phyloP scores from a whole-genome alignment of 768 basidiomycete species.

The Rhodosporidiobolus odoratus region DNA sequence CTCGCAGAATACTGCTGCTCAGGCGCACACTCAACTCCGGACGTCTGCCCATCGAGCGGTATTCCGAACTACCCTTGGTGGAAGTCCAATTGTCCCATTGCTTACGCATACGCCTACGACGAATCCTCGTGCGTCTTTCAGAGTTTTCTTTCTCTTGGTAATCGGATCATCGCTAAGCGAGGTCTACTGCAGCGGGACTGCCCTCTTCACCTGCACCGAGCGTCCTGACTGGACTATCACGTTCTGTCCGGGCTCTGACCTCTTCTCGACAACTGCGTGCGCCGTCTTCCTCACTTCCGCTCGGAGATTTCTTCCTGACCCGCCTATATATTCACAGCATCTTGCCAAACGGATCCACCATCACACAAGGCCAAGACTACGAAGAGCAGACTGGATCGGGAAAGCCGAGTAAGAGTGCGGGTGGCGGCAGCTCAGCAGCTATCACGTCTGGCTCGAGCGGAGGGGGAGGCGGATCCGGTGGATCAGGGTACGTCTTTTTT shows the following conservation, averaged over 20 bases:
- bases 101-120: constrained; percentile 16
- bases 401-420: neutral
- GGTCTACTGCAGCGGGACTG: constrained; percentile 4
- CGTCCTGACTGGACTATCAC: constrained; percentile 22
- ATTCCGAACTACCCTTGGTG: constrained; percentile 15
- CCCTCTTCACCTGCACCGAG: constrained; percentile 18
- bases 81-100: constrained; percentile 8
- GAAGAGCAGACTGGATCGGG: neutral
- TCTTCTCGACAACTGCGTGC: constrained; percentile 12
- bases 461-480: too few relatives aligned
- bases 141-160: neutral
- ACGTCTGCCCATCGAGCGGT: constrained; percentile 1
- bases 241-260: neutral
- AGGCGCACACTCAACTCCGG: constrained; percentile 4
- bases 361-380: neutral
- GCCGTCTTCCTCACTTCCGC: neutral
- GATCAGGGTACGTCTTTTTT: too few relatives aligned
- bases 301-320: neutral
- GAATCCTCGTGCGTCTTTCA: neutral
- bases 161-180: fast-evolving
- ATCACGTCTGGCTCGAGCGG: too few relatives aligned
- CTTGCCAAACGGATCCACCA: constrained; percentile 12
- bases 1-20: constrained; percentile 23
- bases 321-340: neutral
- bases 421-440: neutral